Base-by-base conservation (phyloP, 2,329 filamentous ascomycete genomes). In the Trichoderma sp. region DNA sequence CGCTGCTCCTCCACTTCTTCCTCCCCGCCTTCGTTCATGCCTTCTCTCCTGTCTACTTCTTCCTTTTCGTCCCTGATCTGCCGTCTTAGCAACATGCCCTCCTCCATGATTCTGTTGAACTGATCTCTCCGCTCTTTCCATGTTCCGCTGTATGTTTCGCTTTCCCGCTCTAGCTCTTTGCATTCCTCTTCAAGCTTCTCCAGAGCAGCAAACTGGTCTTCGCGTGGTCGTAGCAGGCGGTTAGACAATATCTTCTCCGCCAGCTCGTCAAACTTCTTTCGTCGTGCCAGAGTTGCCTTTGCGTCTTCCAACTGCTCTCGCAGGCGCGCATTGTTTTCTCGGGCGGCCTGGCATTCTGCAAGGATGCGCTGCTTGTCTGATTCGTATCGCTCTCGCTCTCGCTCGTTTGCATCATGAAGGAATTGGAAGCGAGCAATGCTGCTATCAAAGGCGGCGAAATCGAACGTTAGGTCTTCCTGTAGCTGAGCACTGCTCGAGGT, bases 51-150 rank as follows among this genome's bases (percentile, higher is more conserved):
- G 82, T 97, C 94, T 0, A 96, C 93, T 82, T 97, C 94, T 80
- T 97, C 95, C 83, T 97, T 97, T 85, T 98, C 95, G 78, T 97
- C 95, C 73, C 94, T 90, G 78, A 98, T 97, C 80, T 97, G 86
- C 63, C 93, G 87, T 72, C 95, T 86, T 80, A 98, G 87, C 74
- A 93, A 87, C 88, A 93, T 92, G n/a, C 94, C 94, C 83, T 98
- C 95, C 73, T 95, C 93, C 79, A 97, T 93, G 77, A 98, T 95
- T 71, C 90, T 88, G 72, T 91, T 93, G 81, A 98, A 97, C 82
- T 97, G 94, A 76, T 94, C 92, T 74, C 92, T 86, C 51, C 95
- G 87, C 82, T 97, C 94, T 56, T 88, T 86, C 95, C 95, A 98
- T 0, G 93, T 96, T 74, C 87, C 88, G 63, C 90, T 92, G 80